Base-by-base conservation (phyloP, 495 filamentous ascomycete genomes). In the Aspergillus indologenus region DNA sequence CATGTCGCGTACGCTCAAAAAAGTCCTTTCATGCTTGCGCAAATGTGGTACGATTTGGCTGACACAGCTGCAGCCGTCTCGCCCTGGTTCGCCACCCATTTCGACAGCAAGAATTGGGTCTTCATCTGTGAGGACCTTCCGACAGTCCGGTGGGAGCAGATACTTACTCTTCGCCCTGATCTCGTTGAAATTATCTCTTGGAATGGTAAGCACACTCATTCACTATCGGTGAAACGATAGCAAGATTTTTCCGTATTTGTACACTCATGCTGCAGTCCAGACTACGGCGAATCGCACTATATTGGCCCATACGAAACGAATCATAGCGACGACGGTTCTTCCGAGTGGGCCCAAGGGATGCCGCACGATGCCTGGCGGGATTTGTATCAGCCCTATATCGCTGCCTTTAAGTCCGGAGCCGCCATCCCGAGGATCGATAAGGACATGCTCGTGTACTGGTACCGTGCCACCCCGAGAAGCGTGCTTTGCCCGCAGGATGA, bases 181-280 rank as follows among this genome's bases (percentile, higher is more conserved):
- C 77, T 82, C 54, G 61, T 87, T 42, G 80, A 87, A 62, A 85
- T 87, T 51, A 71, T 87, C 14, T 83, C 80, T 15, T 87, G 83
- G 85, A 88, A 88, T 64, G 72, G 64, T 63, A 44, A n/a, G 34
- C 20, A 9, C 17, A 44, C 9, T 43, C 45, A 3, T 48, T 19
- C n/a, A 21, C 48, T 31, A n/a, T 53, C 21, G 26, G 26, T 29
- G 8, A 3, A 29, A 29, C 12, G 23, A n/a, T 42, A 21, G 29
- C 8, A 31, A 15, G 11, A 8, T 11, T 2, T 4, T 9, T 11
- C 34, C 34, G 2, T 40, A 11, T 40, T 2, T 11, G 12, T 8
- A 9, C 12, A 14, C 34, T 15, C 12, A 40, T 11, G 12, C 34
- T 40, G 34, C 7, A 22, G 17, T 11, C 15, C 20, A 66, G 64